phyloP scores from a whole-genome alignment of 2,329 filamentous ascomycete genomes.

The Monilinia polystroma region DNA sequence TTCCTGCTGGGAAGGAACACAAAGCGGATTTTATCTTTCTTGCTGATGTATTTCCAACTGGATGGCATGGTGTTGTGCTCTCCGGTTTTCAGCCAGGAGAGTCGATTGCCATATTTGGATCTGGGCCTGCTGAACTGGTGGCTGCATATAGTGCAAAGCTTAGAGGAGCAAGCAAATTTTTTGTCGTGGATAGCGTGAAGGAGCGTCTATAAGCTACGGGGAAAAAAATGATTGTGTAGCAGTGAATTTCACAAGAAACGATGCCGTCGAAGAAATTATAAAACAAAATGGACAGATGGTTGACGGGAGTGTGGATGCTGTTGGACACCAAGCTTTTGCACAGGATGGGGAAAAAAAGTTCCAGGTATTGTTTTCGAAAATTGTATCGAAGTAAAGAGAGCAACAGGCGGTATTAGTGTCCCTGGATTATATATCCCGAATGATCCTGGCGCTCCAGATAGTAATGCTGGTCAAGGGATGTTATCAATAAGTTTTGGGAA shows the following conservation, averaged over 20 bases:
- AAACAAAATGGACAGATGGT: constrained; percentile 58
- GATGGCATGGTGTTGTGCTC: constrained; percentile 57
- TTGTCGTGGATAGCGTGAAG: constrained; percentile 60
- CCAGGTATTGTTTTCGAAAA: constrained; percentile 51
- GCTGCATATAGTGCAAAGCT: constrained; percentile 62
- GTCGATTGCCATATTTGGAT: constrained; percentile 63
- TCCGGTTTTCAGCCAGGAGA: constrained; percentile 61
- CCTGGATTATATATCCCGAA: constrained; percentile 42
- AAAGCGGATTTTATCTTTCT: constrained; percentile 59
- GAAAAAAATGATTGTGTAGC: constrained; percentile 61
- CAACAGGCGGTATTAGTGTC: constrained; percentile 38
- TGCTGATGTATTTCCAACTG: constrained; percentile 51
- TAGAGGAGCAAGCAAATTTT: constrained; percentile 60
- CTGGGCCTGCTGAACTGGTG: constrained; percentile 64
- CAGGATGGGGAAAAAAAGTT: constrained; percentile 57
- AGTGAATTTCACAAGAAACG: constrained; percentile 59
- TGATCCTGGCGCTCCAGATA: constrained; percentile 63
- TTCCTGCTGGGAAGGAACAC: constrained; percentile 64
- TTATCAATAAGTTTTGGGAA: constrained; percentile 65
- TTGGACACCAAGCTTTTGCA: constrained; percentile 63
- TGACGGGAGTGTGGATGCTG: constrained; percentile 63
- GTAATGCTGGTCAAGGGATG: constrained; percentile 60
- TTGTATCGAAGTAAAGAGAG: constrained; percentile 36
- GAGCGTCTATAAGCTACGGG: constrained; percentile 58
- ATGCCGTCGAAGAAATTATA: constrained; percentile 61